Evolutionary conservation across 2,329 filamentous ascomycete species (phyloP).

Genomic region (Daldinia eschscholtzii): DNA sequence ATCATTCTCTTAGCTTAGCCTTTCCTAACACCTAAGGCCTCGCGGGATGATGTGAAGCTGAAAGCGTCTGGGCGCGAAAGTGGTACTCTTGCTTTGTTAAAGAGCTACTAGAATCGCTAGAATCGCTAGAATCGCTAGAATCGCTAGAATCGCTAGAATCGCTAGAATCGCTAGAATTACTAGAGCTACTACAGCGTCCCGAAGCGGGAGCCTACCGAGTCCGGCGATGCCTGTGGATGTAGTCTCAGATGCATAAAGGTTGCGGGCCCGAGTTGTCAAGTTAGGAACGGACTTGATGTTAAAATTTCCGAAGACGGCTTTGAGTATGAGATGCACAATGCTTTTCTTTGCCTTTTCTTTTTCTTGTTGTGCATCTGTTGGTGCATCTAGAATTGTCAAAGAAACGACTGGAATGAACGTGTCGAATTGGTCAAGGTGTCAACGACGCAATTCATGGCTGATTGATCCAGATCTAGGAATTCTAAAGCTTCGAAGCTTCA

Average conservation of each 20-base stretch:
- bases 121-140: not conserved
- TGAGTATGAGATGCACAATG: constrained; percentile 41
- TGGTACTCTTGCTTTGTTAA: constrained; percentile 43
- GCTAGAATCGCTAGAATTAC: not conserved
- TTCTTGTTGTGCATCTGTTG: not conserved
- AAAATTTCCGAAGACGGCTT: constrained; percentile 47
- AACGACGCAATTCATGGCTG: constrained; percentile 14
- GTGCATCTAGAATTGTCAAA: constrained; percentile 28
- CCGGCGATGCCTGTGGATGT: constrained; percentile 41
- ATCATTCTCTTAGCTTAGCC: constrained; percentile 25
- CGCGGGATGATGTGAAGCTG: constrained; percentile 34
- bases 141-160: not conserved
- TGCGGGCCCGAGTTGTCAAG: constrained; percentile 39
- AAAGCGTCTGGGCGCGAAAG: constrained; percentile 43
- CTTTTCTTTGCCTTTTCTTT: constrained; percentile 35
- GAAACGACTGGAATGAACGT: constrained; percentile 38
- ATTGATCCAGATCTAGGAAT: constrained; percentile 4
- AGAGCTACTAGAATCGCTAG: constrained; percentile 8
- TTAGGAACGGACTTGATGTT: constrained; percentile 31
- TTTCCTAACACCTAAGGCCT: constrained; percentile 23
- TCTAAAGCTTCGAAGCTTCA: not conserved
- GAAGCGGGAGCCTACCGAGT: constrained; percentile 41
- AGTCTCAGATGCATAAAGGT: constrained; percentile 43
- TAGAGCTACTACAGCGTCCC: constrained; percentile 7
- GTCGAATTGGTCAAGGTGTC: constrained; percentile 9